Evolutionary conservation across 768 basidiomycete genomes (phyloP).

Genomic region (Rubroboletus pulcherrimus): DNA sequence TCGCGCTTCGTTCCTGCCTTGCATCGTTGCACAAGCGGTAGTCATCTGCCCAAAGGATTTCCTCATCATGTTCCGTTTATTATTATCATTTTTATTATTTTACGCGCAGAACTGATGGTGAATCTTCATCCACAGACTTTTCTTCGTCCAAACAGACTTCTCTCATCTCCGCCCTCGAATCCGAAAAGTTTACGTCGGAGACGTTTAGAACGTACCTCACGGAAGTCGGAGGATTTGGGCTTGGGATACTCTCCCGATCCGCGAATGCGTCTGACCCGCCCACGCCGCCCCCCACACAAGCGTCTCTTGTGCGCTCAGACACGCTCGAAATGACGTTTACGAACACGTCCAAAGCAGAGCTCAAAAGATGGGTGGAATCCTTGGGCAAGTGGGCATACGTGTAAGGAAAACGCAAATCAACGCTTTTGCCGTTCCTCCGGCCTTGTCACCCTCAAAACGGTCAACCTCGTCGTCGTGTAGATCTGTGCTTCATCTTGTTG

Average conservation of each 20-base stretch:
- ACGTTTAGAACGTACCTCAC: conserved; percentile 65
- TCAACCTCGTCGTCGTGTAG: neutral
- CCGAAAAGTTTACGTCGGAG: conserved; percentile 31
- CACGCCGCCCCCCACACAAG: conserved; percentile 28
- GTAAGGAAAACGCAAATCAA: conserved; percentile 15
- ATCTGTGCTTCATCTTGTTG: conserved; percentile 10
- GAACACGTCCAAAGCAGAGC: conserved; percentile 23
- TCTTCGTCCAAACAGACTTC: conserved; percentile 50
- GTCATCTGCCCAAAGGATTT: neutral
- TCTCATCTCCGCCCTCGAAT: conserved; percentile 54
- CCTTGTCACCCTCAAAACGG: neutral
- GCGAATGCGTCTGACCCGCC: conserved; percentile 11
- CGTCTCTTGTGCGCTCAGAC: conserved; percentile 5
- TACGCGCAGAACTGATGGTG: neutral
- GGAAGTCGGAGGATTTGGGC: conserved; percentile 88
- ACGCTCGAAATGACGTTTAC: conserved; percentile 24
- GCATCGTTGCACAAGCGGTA: neutral
- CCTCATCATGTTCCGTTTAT: too few relatives aligned
- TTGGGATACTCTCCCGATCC: conserved; percentile 76
- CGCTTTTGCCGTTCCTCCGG: neutral
- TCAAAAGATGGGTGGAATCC: conserved; percentile 35
- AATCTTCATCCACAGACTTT: conserved; percentile 52
- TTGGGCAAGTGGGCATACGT: conserved; percentile 40
- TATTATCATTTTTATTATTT: neutral
- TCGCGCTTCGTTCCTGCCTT: neutral